These are phyloP conservation scores for Coemansia sp. DNA, from an alignment of 192 early-diverging fungal species.

Conservation along the genomic window DNA sequence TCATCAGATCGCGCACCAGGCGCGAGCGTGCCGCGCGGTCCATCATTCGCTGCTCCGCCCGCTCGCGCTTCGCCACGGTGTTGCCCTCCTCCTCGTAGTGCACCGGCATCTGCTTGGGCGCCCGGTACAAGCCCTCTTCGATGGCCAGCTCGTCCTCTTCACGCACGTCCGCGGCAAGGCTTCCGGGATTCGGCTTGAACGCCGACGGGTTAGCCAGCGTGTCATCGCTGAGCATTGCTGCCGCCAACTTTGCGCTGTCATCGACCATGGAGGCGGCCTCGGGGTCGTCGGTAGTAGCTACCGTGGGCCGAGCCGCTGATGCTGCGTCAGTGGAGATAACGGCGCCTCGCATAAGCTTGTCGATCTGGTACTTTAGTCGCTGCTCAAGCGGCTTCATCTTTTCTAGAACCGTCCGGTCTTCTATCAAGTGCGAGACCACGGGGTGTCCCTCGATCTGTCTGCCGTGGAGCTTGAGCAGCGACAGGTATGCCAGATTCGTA, in stretches of 20 bases:
- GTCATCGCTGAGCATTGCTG: slow-evolving; percentile 36
- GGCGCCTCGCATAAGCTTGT: slow-evolving; percentile 83
- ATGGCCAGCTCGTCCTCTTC: slow-evolving; percentile 41
- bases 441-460: slow-evolving; percentile 63
- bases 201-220: slow-evolving; percentile 75
- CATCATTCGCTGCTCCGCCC: slow-evolving; percentile 64
- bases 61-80: slow-evolving; percentile 60
- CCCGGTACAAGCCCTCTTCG: slow-evolving; percentile 74
- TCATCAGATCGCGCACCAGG: slow-evolving; percentile 80
- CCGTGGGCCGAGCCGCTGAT: not conserved
- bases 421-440: slow-evolving; percentile 70
- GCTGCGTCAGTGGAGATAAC: slow-evolving; percentile 49
- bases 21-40: slow-evolving; percentile 79
- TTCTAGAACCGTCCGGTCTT: slow-evolving; percentile 86
- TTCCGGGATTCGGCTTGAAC: slow-evolving; percentile 88
- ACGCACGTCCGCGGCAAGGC: slow-evolving; percentile 54
- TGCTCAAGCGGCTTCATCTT: slow-evolving; percentile 93
- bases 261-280: slow-evolving; percentile 16
- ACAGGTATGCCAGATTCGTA: slow-evolving; percentile 72
- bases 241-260: slow-evolving; percentile 52
- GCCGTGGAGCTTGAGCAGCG: slow-evolving; percentile 81
- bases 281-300: slow-evolving; percentile 34
- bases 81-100: slow-evolving; percentile 78
- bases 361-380: slow-evolving; percentile 96
- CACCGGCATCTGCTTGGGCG: slow-evolving; percentile 84